Evolutionary conservation across 805 yeast genomes (phyloP), one percentile per base, ranked within the genome.

Genomic region (Cyberlindnera lachancei): DNA sequence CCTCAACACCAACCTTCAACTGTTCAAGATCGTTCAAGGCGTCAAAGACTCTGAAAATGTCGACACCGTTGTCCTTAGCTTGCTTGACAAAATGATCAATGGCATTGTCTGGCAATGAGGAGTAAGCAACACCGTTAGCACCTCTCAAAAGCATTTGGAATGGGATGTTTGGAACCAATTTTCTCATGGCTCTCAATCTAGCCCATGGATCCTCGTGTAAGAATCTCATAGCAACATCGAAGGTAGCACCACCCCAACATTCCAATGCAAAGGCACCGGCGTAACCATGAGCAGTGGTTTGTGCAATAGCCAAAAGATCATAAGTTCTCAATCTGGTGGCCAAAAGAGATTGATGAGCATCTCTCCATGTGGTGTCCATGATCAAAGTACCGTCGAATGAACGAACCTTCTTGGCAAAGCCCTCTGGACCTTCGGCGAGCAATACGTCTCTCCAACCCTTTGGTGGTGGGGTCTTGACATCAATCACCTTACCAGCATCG

Each of bases 221-320:
- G 73, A 92, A 92, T 63, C 99, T 78, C 97, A 92, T 88, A 34
- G 95, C 82, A 34, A 92, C 99, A 56, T 92, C 99, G 52, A 92
- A 92, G 23, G 99, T 92, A 34, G 99, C 99, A 64, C 99, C 99
- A 65, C 99, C 99, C 99, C 99, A 92, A 69, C 98, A 92, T 66
- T 92, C 99, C 34, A 92, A 68, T 14, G 99, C 92, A 59, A 87
- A 92, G 4, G 95, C 94, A 42, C 90, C 88, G 44, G 79, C 62
- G 48, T 87, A 64, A 15, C 95, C 97, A 53, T 82, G 79, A 4
- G 96, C 84, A 20, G 99, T 92, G 36, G 94, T 75, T 38, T 87
- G 88, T 15, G 98, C 99, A 65, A 92, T 85, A 48, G 87, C 82
- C 32, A 80, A 66, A 53, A 92, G 66, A 61, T 92, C 99, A 47